Evolutionary conservation across 202 grass and related monocot genomes (phyloP).

Genomic region (Saccharum hybrid): DNA sequence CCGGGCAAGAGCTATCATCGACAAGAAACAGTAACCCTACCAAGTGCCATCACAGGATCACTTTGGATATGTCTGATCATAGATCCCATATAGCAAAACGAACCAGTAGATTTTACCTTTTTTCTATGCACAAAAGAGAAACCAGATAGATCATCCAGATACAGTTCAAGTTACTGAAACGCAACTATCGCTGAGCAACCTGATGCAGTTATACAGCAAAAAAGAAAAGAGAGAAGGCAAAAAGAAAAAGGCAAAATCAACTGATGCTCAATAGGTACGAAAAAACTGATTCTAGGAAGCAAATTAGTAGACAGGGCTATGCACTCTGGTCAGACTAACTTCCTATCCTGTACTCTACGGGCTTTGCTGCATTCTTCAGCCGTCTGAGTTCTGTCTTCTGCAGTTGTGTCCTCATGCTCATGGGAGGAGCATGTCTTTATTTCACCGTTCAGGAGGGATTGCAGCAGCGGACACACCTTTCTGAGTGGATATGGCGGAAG

Average conservation of each 20-base stretch:
- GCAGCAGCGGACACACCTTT: conserved; percentile 48
- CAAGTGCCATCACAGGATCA: neutral
- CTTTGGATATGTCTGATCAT: neutral
- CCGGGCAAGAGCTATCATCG: neutral
- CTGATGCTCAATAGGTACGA: conserved; percentile 26
- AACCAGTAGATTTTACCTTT: neutral
- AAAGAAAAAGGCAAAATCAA: conserved; percentile 31
- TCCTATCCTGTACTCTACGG: conserved; percentile 30
- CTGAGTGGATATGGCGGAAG: conserved; percentile 63
- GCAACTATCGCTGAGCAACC: neutral
- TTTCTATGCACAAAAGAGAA: conserved; percentile 29
- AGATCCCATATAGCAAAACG: neutral
- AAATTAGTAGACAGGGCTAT: conserved; percentile 39
- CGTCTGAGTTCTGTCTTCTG: neutral
- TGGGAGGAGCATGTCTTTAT: conserved; percentile 32
- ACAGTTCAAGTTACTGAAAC: conserved; percentile 22
- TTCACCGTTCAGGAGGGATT: conserved; percentile 39
- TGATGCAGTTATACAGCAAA: neutral
- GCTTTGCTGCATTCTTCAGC: conserved; percentile 10
- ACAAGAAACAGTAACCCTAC: neutral
- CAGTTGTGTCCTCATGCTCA: neutral
- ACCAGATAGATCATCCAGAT: conserved; percentile 27
- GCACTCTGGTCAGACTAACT: conserved; percentile 31
- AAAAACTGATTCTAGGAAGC: conserved; percentile 24
- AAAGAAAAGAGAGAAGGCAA: neutral